Evolutionary conservation across 148 eudicot genomes (phyloP), one percentile per base, ranked within the genome.

Genomic region (Vaccinium vitisidaea): DNA sequence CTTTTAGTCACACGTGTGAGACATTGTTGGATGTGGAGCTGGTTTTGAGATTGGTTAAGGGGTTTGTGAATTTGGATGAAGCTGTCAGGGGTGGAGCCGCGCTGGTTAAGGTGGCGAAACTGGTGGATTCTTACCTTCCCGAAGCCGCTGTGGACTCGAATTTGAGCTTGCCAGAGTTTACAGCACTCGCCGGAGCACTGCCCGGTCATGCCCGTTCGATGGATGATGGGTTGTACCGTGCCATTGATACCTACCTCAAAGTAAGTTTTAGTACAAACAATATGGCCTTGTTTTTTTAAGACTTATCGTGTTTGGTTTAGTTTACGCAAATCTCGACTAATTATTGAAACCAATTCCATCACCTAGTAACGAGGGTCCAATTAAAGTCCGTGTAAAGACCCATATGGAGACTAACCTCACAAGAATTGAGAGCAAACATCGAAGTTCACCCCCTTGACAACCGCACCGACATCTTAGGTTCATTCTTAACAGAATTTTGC

Each of bases 201-300:
- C 98, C 99, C 15, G 78, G 86, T 39, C 95, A 96, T 84, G 93
- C 98, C 14, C 90, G 99, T 19, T 83, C 91, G 5, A 79, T 77
- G 0, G 94, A 94, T 85, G 99, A 96, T 87, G 93, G 92, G 2
- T 90, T 96, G 43, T 96, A 96, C 85, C 89, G 97, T 0, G 98
- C 99, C 69, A 89, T 96, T 78, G 99, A 96, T 75, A 93, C 93
- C 19, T 96, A 91, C 82, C 92, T 96, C 79, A 94, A 94, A 91
- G 99, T 93, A 92, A 90, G 90, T 84, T 21, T 15, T 27, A 43
- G 46, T 43, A 43, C 46, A 43, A 43, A 3, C 46, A 43, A 43
- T 43, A 43, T 43, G 6, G 46, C 46, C 46, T 43, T 43, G 46
- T 36, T 36, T 36, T 36, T 5, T 43, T 39, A 43, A 0, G 46